Conservation (phyloP, 768 basidiomycete species). For the Termitomyces sp. region DNA sequence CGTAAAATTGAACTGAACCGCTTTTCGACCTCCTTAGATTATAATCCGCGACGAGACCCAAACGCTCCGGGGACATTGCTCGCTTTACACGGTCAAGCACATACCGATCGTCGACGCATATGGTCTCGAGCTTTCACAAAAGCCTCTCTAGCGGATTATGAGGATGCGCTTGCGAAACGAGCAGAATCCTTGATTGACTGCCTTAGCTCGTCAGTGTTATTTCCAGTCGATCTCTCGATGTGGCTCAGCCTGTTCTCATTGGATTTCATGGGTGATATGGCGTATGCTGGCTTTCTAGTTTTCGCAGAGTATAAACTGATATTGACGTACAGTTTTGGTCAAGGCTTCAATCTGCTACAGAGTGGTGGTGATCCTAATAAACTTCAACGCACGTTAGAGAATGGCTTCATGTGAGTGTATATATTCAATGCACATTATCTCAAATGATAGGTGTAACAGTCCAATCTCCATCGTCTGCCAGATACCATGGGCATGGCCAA, state of each 20-base stretch:
- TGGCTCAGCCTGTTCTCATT: conserved; percentile 32
- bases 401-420: conserved; percentile 12
- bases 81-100: conserved; percentile 9
- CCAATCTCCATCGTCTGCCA: conserved; percentile 15
- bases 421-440: neutral
- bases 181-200: conserved; percentile 24
- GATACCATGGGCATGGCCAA: conserved; percentile 18
- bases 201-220: conserved; percentile 12
- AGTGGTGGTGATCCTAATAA: conserved; percentile 28
- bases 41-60: conserved; percentile 13
- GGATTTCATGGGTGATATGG: conserved; percentile 38
- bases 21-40: conserved; percentile 4
- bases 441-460: neutral
- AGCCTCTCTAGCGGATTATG: conserved; percentile 33
- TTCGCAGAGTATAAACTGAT: neutral
- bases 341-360: conserved; percentile 26
- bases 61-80: conserved; percentile 12
- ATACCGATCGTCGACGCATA: conserved; percentile 28
- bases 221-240: conserved; percentile 20
- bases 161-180: conserved; percentile 23
- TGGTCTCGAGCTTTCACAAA: conserved; percentile 39
- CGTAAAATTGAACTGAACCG: neutral
- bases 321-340: conserved; percentile 21
- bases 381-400: conserved; percentile 15
- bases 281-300: conserved; percentile 18